Evolutionary conservation across 2,329 filamentous ascomycete genomes (phyloP).

Genomic region (Mariannaea sp.): DNA sequence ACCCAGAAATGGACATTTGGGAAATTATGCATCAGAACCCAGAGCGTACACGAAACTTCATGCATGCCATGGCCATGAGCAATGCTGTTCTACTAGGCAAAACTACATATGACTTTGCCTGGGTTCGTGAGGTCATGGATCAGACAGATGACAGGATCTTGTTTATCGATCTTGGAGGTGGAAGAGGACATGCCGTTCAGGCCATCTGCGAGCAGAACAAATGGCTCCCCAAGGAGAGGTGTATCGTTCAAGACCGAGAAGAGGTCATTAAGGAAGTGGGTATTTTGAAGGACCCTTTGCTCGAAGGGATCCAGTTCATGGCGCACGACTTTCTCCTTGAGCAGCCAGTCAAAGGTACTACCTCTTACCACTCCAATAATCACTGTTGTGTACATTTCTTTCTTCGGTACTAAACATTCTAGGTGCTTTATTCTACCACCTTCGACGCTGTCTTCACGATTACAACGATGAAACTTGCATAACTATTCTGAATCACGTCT

Average conservation of each 20-base stretch:
- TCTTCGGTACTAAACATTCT: too few relatives aligned
- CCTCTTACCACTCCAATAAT: not conserved
- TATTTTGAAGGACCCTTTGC: conserved; percentile 5
- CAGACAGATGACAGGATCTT: conserved; percentile 22
- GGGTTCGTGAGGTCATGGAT: conserved; percentile 28
- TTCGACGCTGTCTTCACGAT: conserved; percentile 42
- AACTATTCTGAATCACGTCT: conserved; percentile 40
- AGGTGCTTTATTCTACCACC: conserved; percentile 43
- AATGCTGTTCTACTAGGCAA: conserved; percentile 32
- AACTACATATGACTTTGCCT: conserved; percentile 41
- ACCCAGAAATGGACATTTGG: conserved; percentile 40
- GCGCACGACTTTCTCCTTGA: conserved; percentile 39
- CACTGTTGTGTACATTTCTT: not conserved
- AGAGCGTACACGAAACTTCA: conserved; percentile 34
- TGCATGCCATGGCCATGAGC: conserved; percentile 37
- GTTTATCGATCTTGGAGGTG: conserved; percentile 44
- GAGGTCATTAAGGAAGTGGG: conserved; percentile 38
- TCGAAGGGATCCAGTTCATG: conserved; percentile 11
- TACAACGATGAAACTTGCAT: conserved; percentile 40
- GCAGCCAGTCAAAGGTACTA: conserved; percentile 41
- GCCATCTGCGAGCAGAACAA: conserved; percentile 35
- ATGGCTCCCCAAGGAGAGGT: conserved; percentile 35
- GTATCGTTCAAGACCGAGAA: conserved; percentile 40
- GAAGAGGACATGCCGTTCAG: conserved; percentile 39
- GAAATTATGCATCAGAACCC: conserved; percentile 37